A percentile compares a stretch with the other conserved stretches of the same genome.
Evolutionary conservation across 75 land plant genomes (phyloP).

Genomic region (Cupressus sempervirens): DNA sequence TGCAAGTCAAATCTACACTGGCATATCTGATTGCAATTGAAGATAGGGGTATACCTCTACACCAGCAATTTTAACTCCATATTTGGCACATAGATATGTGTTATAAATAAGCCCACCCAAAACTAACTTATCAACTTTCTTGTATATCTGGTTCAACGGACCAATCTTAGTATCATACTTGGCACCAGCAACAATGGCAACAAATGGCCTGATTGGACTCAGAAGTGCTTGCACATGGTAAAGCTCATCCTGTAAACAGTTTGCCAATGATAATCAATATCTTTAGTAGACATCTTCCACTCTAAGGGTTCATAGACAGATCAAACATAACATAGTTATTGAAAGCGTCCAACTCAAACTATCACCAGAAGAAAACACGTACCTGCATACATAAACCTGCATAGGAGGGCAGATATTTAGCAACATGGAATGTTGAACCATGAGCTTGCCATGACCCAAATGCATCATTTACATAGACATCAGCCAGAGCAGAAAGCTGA

Average conservation of each 20-base stretch:
- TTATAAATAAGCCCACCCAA: constrained; percentile 48
- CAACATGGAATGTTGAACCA: constrained; percentile 42
- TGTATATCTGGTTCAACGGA: constrained; percentile 39
- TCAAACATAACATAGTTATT: neutral
- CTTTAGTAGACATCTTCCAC: neutral
- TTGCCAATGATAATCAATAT: neutral
- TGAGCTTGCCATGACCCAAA: constrained; percentile 58
- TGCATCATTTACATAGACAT: constrained; percentile 52
- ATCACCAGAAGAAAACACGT: neutral
- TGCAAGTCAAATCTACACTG: neutral
- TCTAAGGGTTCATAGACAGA: neutral
- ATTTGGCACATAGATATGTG: constrained; percentile 52
- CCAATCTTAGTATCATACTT: constrained; percentile 58
- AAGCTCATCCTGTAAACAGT: constrained; percentile 27
- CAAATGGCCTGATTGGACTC: constrained; percentile 39
- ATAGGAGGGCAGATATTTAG: constrained; percentile 45
- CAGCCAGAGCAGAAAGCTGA: constrained; percentile 52
- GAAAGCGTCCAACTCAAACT: neutral
- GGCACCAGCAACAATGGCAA: constrained; percentile 48
- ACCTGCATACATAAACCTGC: constrained; percentile 58
- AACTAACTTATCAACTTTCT: constrained; percentile 44
- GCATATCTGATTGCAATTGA: neutral
- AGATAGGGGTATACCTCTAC: constrained; percentile 30
- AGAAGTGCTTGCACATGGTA: constrained; percentile 36
- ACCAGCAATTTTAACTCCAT: constrained; percentile 47